Evolutionary conservation across 2,329 filamentous ascomycete species (phyloP).

Genomic region (Colletotrichum sp.): DNA sequence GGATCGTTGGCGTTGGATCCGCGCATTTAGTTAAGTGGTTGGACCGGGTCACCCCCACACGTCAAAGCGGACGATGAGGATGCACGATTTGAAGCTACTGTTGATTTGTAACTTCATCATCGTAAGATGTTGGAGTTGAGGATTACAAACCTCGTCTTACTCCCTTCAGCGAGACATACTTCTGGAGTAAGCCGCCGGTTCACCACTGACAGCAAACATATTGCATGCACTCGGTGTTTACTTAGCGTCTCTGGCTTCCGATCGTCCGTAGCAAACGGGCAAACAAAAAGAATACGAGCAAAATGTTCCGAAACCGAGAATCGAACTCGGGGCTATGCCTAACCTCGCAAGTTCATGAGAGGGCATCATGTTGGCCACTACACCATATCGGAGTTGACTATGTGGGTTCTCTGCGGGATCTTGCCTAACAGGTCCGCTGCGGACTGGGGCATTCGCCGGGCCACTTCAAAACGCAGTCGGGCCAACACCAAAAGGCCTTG

Average conservation of each 20-base stretch:
- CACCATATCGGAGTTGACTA: background rate
- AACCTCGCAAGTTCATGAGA: background rate
- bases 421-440: background rate
- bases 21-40: background rate
- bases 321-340: constrained; percentile 6
- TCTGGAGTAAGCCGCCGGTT: no score
- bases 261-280: background rate
- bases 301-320: background rate
- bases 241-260: background rate
- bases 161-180: no score
- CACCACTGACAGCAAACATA: no score
- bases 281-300: background rate
- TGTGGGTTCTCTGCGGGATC: rapidly evolving
- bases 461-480: background rate
- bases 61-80: background rate
- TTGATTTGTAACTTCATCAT: background rate
- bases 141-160: background rate
- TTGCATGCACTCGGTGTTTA: background rate
- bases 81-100: background rate
- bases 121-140: background rate
- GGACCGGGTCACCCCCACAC: background rate
- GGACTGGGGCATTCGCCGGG: background rate
- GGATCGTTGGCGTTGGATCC: background rate
- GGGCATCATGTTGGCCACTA: constrained; percentile 4
- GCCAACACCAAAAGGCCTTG: background rate